These are phyloP conservation scores for Colletotrichum sansevieriae DNA, from an alignment of 2,329 filamentous ascomycete species.

Conservation along the genomic window DNA sequence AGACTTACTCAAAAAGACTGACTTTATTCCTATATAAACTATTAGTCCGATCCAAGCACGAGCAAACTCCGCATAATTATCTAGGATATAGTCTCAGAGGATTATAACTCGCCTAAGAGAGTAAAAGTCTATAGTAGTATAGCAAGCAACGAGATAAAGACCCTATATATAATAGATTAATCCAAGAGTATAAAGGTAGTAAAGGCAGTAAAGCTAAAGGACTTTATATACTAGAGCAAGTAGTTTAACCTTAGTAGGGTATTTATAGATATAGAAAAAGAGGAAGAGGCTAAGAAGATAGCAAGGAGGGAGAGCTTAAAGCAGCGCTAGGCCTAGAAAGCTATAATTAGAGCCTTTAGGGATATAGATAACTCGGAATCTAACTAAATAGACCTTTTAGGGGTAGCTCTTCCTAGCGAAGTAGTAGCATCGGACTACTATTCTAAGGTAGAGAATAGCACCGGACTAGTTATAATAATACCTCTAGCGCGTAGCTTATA, in stretches of 20 bases:
- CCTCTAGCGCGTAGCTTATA: neutral
- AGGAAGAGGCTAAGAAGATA: neutral
- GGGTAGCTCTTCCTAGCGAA: neutral
- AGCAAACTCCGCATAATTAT: neutral
- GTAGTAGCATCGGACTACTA: neutral
- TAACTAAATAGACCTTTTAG: neutral
- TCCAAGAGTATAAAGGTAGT: neutral
- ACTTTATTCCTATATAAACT: neutral
- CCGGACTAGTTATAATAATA: neutral
- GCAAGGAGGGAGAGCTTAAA: neutral
- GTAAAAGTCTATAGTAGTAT: neutral
- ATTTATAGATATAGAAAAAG: neutral
- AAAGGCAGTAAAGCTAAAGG: neutral
- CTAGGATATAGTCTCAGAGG: neutral
- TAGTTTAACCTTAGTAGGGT: neutral
- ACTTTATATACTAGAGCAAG: neutral
- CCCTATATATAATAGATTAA: neutral
- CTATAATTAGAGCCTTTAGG: constrained; percentile 2
- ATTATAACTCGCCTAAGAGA: neutral
- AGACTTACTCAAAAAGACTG: neutral
- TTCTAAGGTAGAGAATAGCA: neutral
- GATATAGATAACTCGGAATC: neutral
- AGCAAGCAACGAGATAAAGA: neutral
- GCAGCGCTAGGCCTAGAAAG: neutral
- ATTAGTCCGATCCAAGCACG: too few relatives aligned